These are phyloP conservation scores for Colletotrichum chlorophyti DNA, from an alignment of 2,329 filamentous ascomycete species.

Conservation along the genomic window DNA sequence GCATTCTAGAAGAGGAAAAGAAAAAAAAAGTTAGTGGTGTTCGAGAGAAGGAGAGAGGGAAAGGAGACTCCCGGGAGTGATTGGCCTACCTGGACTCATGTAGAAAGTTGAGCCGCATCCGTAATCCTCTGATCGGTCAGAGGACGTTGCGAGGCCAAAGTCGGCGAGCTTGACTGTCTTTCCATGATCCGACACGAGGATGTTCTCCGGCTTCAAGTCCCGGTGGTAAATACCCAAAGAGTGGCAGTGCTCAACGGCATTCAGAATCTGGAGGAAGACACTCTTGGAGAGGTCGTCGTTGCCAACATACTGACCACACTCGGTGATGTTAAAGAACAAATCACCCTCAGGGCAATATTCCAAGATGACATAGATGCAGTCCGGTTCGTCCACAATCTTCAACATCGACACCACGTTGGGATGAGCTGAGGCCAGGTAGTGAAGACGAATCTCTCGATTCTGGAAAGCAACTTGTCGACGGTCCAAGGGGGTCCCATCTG, in stretches of 20 bases:
- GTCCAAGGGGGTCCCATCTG: constrained; percentile 75
- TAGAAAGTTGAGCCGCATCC: constrained; percentile 99
- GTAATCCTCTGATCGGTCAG: constrained; percentile 87
- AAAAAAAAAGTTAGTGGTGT: constrained; percentile 37
- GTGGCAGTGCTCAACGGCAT: constrained; percentile 97
- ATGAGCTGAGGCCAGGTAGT: constrained; percentile 88
- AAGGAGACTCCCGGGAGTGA: constrained; percentile 32
- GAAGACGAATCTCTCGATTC: constrained; percentile 88
- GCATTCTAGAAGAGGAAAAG: constrained; percentile 72
- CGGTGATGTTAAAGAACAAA: constrained; percentile 96
- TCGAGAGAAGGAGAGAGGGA: constrained; percentile 22
- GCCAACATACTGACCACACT: constrained; percentile 89
- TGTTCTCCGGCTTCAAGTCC: constrained; percentile 98
- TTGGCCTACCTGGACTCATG: constrained; percentile 93
- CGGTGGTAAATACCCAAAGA: constrained; percentile 92
- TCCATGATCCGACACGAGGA: constrained; percentile 87
- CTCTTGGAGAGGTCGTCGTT: constrained; percentile 88
- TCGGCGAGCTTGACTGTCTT: constrained; percentile 94
- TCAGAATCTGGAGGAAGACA: constrained; percentile 92
- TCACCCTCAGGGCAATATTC: constrained; percentile 98
- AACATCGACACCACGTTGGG: constrained; percentile 92
- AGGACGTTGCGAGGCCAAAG: constrained; percentile 92
- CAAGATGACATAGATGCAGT: constrained; percentile 95
- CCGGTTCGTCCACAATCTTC: constrained; percentile 88
- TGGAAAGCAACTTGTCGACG: constrained; percentile 88